Percentiles rank a stretch among this genome's conserved stretches.
Conservation (phyloP, 2,329 filamentous ascomycete species). For the Neopestalotiopsis clavispora region DNA sequence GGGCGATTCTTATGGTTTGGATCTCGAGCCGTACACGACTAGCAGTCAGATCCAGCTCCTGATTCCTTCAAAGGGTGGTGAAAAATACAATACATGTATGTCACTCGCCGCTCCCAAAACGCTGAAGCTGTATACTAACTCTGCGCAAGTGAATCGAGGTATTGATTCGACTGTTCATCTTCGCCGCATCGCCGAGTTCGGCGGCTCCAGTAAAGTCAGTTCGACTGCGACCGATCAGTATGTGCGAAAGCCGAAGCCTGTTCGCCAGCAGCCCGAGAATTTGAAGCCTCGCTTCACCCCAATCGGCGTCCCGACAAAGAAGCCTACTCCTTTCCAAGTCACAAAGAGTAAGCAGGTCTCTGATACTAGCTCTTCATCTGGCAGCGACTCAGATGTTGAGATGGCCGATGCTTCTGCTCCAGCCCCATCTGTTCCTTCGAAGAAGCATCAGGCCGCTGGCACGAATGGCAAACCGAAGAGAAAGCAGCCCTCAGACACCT, state of each 20-base stretch:
- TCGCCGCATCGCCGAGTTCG: slow-evolving; percentile 64
- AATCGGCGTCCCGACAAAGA: slow-evolving; percentile 55
- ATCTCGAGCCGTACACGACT: slow-evolving; percentile 56
- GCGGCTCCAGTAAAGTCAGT: slow-evolving; percentile 44
- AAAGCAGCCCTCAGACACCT: slow-evolving; percentile 40
- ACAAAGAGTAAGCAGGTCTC: slow-evolving; percentile 39
- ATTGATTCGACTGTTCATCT: slow-evolving; percentile 69
- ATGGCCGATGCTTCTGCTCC: slow-evolving; percentile 46
- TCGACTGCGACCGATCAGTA: slow-evolving; percentile 46
- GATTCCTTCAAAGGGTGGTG: slow-evolving; percentile 60
- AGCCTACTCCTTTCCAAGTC: slow-evolving; percentile 17
- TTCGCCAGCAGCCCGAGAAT: slow-evolving; percentile 69
- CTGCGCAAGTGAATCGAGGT: slow-evolving; percentile 42
- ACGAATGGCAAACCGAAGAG: slow-evolving; percentile 37
- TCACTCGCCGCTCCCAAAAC: slow-evolving; percentile 23
- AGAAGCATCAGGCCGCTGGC: slow-evolving; percentile 17
- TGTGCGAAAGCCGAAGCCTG: slow-evolving; percentile 51
- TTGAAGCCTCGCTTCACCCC: slow-evolving; percentile 72
- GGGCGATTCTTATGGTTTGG: slow-evolving; percentile 66
- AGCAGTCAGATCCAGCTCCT: slow-evolving; percentile 62
- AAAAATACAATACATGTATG: slow-evolving; percentile 60
- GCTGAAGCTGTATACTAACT: slow-evolving; percentile 27
- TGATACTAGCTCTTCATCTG: slow-evolving; percentile 46
- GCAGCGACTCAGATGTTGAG: slow-evolving; percentile 49
- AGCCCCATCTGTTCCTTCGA: slow-evolving; percentile 27